phyloP scores from a whole-genome alignment of 2,329 filamentous ascomycete species.

The Cytospora leucostoma region DNA sequence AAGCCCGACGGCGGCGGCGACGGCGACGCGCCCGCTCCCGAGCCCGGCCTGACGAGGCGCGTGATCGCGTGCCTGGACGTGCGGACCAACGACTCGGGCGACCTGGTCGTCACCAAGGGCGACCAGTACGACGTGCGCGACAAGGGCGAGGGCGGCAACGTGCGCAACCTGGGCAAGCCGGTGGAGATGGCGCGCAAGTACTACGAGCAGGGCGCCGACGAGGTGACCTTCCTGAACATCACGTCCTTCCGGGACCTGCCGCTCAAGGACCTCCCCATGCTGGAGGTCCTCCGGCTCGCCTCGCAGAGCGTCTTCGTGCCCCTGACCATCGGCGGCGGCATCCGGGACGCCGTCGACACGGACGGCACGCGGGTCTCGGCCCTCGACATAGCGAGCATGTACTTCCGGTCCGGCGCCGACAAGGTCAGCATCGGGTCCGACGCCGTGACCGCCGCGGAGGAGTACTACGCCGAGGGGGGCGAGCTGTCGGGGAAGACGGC shows the following conservation, averaged over 20 bases:
- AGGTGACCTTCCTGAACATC: conserved; percentile 97
- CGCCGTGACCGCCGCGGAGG: conserved; percentile 88
- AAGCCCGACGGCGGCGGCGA: conserved; percentile 22
- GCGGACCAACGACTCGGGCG: conserved; percentile 87
- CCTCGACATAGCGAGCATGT: conserved; percentile 90
- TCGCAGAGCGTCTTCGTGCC: conserved; percentile 95
- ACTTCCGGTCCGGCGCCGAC: conserved; percentile 95
- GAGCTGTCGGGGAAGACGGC: conserved; percentile 79
- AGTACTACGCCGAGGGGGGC: conserved; percentile 74
- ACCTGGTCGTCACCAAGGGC: conserved; percentile 96
- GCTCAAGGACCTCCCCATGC: conserved; percentile 89
- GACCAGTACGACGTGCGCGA: conserved; percentile 99
- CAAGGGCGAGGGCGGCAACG: conserved; percentile 64
- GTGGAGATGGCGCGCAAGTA: conserved; percentile 92
- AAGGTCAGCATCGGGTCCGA: conserved; percentile 97
- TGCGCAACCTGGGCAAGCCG: conserved; percentile 94
- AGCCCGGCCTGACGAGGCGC: conserved; percentile 76
- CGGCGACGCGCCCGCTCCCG: conserved; percentile 5
- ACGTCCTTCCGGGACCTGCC: conserved; percentile 97
- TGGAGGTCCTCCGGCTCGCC: conserved; percentile 84
- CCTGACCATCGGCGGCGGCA: conserved; percentile 92
- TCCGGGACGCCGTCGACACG: conserved; percentile 86
- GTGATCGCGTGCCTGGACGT: conserved; percentile 97
- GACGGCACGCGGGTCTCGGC: conserved; percentile 86
- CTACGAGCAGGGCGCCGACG: conserved; percentile 95